These are phyloP conservation scores for Cyberlindnera sargentensis DNA, from an alignment of 805 yeast species.

Conservation along the genomic window DNA sequence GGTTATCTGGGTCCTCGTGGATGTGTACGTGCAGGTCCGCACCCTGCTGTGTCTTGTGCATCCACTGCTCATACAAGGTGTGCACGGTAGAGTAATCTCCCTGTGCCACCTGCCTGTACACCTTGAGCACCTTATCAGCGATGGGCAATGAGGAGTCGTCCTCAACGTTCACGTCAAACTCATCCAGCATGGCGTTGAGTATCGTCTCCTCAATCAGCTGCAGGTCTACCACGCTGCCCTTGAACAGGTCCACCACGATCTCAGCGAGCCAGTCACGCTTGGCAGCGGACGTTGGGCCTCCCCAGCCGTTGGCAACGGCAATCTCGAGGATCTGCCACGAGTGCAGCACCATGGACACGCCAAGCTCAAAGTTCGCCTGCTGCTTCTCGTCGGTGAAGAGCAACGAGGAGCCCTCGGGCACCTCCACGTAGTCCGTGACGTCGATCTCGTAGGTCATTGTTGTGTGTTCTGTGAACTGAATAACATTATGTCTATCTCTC, in stretches of 20 bases:
- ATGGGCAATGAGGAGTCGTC: conserved; percentile 79
- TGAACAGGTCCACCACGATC: conserved; percentile 71
- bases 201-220: conserved; percentile 79
- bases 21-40: conserved; percentile 35
- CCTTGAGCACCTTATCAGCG: conserved; percentile 56
- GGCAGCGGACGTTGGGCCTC: conserved; percentile 85
- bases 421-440: conserved; percentile 48
- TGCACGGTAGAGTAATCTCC: conserved; percentile 52
- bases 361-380: conserved; percentile 85
- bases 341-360: conserved; percentile 86
- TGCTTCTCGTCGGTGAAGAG: conserved; percentile 51
- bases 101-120: conserved; percentile 57
- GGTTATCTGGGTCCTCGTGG: conserved; percentile 56
- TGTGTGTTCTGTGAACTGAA: not conserved
- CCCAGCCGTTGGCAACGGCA: conserved; percentile 93
- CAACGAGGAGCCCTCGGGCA: conserved; percentile 35
- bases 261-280: conserved; percentile 95
- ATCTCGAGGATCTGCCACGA: conserved; percentile 82
- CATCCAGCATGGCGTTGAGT: conserved; percentile 88
- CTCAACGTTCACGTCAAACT: conserved; percentile 82
- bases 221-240: conserved; percentile 60
- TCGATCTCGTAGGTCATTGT: conserved; percentile 22
- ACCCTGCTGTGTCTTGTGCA: conserved; percentile 39
- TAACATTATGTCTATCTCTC: no score
- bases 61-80: conserved; percentile 51